Base-by-base conservation (phyloP, 2,329 filamentous ascomycete genomes). In the Diaporthe sp. region DNA sequence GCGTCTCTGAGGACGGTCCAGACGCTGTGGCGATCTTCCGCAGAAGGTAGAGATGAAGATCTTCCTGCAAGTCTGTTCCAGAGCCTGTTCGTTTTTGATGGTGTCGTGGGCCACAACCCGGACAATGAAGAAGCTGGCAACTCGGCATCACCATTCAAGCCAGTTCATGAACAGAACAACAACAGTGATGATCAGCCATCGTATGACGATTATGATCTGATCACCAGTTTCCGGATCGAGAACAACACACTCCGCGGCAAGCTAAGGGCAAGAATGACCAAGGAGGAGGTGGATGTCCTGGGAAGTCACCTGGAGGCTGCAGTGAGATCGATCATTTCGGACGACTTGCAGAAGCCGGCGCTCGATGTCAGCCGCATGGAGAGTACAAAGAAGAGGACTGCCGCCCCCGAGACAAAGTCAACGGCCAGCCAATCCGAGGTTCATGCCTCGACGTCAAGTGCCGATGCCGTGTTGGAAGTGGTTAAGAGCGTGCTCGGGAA, bases 81-180 rank as follows among this genome's bases (percentile, higher is more conserved):
- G 55, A 80, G 79, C 68, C 53, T 80, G 51, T 80, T 80, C 61
- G 79, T 80, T 5, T 80, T 79, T 42, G 79, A 80, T 39, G 79
- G 78, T 17, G 74, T 77, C n/a, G 73, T 78, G n/a, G 49, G 47
- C 47, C 15, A 47, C 31, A 34, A 31, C 42, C 61, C 42, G 42
- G 71, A 34, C 17, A 47, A 39, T 13, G 28, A 51, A n/a, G 42
- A 49, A 60, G n/a, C n/a, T 22, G 31, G 31, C 42, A 57, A 12
- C 25, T 51, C 53, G 9, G 44, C 15, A 20, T 20, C 65, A 15
- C 28, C 60, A 1, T 73, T 73, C 71, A 55, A 37, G n/a, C 47
- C 47, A 31, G 44, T 65, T 17, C 47, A 65, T 10, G 57, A 58
- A 25, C 51, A 71, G 17, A 17, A 25, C 63, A 44, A 60, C 10